Evolutionary conservation across 1,139 yeast genomes (phyloP), one percentile per base, ranked within the genome.

Genomic region (Debaryomyces coudertii): DNA sequence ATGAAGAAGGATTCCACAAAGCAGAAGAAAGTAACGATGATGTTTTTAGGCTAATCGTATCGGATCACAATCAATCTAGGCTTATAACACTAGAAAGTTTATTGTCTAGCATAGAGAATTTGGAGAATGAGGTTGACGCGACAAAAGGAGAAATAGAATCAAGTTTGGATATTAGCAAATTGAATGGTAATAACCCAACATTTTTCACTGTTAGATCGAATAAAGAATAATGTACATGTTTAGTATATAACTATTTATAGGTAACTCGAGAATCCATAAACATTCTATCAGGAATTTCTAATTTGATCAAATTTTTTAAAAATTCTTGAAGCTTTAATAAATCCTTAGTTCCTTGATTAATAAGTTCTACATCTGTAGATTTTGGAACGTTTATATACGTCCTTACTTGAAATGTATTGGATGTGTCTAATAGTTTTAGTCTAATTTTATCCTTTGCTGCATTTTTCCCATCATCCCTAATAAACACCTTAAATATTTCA

Each of bases 251-350:
- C 35, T 44, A 48, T 41, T 45, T 48, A 36, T 48, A 47, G 65
- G 51, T 81, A 18, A 67, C 71, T 55, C 96, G 74, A 3, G 90
- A 79, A 62, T 90, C 97, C 89, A 90, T 88, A 36, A 76, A 74
- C 62, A 80, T 83, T 53, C 97, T 72, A 60, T 88, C 95, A 2
- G 96, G 96, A 34, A 87, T 79, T 33, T 73, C 80, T 43, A 90
- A 71, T 43, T 82, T 80, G 14, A 90, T 75, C 46, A 90, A 69
- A 11, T 90, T 90, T 47, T 76, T 71, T 50, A 90, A 68, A 46
- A 83, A 87, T 15, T 73, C 80, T 62, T 87, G 90, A 36, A 89
- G 65, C 43, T 69, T 71, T 42, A 82, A 70, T 48, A 90, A 66
- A 44, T 84, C 84, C 49, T 80, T 79, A 2, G 84, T 81, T 1